phyloP scores from a whole-genome alignment of 2,329 filamentous ascomycete genomes.

The Epichloe sibirici region DNA sequence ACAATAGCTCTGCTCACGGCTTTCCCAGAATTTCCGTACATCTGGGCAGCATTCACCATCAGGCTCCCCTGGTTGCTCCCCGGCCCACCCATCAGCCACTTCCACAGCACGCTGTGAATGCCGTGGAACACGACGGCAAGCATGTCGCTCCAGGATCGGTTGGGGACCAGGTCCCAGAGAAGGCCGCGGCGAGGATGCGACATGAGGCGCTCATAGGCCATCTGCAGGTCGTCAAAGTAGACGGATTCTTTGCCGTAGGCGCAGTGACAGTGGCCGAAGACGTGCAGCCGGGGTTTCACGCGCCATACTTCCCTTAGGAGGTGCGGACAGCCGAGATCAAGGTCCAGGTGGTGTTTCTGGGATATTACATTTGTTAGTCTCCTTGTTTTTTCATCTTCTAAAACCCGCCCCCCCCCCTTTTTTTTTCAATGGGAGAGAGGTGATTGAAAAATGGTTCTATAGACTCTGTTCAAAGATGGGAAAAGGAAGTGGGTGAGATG shows the following conservation, averaged over 20 bases:
- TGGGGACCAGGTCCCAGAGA: slow-evolving; percentile 34
- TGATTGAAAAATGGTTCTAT: too few relatives aligned
- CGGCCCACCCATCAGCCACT: slow-evolving; percentile 43
- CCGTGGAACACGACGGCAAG: slow-evolving; percentile 32
- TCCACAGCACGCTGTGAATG: slow-evolving; percentile 36
- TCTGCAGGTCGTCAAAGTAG: slow-evolving; percentile 65
- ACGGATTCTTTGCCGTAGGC: slow-evolving; percentile 57
- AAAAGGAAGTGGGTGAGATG: too few relatives aligned
- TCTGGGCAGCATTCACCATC: slow-evolving; percentile 46
- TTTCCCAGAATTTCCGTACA: slow-evolving; percentile 39
- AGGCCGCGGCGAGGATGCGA: slow-evolving; percentile 28
- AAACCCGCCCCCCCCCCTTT: too few relatives aligned
- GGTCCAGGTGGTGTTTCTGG: slow-evolving; percentile 55
- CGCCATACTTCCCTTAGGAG: slow-evolving; percentile 63
- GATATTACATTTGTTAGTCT: not conserved
- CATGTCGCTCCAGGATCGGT: slow-evolving; percentile 34
- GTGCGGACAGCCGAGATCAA: slow-evolving; percentile 56
- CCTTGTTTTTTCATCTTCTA: not conserved
- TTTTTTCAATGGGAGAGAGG: too few relatives aligned
- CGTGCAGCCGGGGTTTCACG: slow-evolving; percentile 60
- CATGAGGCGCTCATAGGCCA: slow-evolving; percentile 55
- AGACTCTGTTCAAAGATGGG: too few relatives aligned
- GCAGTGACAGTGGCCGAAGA: slow-evolving; percentile 79
- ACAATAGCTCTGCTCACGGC: slow-evolving; percentile 28
- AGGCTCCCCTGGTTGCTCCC: slow-evolving; percentile 34